Conservation (phyloP, 2,329 filamentous ascomycete species). For the Talaromyces marneffei region DNA sequence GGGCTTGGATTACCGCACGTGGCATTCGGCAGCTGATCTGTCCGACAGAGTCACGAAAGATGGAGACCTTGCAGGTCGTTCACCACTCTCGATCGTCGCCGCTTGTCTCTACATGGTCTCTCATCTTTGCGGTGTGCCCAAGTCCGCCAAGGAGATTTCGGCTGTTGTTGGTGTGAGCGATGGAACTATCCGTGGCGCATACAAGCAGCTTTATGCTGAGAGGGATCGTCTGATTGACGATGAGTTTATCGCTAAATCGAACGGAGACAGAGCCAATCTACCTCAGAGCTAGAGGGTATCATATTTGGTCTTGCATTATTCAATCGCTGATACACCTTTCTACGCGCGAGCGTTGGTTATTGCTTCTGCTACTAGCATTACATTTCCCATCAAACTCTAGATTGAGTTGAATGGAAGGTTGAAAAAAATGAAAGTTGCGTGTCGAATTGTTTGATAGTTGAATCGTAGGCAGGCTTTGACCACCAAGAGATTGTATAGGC, state of each 20-base stretch:
- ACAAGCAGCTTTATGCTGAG: conserved; percentile 76
- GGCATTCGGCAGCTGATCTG: conserved; percentile 72
- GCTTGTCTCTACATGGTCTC: conserved; percentile 97
- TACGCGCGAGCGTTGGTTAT: background rate
- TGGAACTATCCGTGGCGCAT: conserved; percentile 92
- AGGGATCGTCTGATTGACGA: conserved; percentile 68
- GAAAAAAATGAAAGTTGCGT: background rate
- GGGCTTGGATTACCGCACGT: conserved; percentile 66
- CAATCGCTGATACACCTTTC: background rate
- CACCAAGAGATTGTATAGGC: conserved; percentile 2
- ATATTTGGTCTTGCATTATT: background rate
- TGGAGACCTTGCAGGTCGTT: conserved; percentile 81
- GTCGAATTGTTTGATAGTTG: background rate
- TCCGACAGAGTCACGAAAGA: conserved; percentile 71
- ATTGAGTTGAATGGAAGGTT: background rate
- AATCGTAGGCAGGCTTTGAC: background rate
- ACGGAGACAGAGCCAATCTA: conserved; percentile 65
- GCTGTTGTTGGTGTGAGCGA: conserved; percentile 83
- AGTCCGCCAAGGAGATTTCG: conserved; percentile 81
- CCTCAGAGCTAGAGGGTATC: conserved; percentile 40
- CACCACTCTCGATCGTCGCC: conserved; percentile 86
- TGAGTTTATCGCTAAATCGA: conserved; percentile 67
- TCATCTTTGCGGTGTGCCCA: conserved; percentile 72
- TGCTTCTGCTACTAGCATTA: background rate
- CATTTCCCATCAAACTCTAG: background rate